These are phyloP conservation scores for Nemophila menziesii DNA, from an alignment of 257 asterid genomes.

Conservation along the genomic window DNA sequence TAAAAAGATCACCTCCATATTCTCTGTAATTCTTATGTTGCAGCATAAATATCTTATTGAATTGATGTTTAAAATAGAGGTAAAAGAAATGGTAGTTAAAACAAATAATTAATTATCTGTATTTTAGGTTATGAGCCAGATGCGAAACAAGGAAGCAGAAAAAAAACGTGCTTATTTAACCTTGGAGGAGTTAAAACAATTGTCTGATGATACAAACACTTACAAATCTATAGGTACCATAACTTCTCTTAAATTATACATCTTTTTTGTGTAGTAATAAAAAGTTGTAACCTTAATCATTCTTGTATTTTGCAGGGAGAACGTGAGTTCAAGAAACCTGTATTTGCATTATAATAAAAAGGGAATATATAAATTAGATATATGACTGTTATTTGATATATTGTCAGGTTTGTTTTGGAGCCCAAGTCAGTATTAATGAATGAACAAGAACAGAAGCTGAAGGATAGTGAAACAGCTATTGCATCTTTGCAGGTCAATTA, in stretches of 20 bases:
- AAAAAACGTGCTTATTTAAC: conserved; percentile 91
- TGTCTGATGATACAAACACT: conserved; percentile 72
- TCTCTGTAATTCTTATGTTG: neutral
- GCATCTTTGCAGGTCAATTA: conserved; percentile 56
- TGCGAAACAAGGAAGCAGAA: conserved; percentile 72
- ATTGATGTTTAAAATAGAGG: neutral
- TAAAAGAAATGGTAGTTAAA: neutral
- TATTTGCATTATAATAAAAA: neutral
- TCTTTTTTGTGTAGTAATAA: neutral
- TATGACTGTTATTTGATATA: neutral
- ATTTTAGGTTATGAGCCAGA: conserved; percentile 58
- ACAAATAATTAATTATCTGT: neutral
- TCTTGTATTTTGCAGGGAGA: conserved; percentile 25
- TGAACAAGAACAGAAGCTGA: conserved; percentile 64
- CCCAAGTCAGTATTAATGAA: conserved; percentile 72
- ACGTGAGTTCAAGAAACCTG: conserved; percentile 23
- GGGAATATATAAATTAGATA: too few relatives aligned
- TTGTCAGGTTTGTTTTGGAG: conserved; percentile 72
- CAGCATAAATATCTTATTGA: neutral
- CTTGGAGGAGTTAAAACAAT: conserved; percentile 70
- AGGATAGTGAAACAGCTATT: conserved; percentile 74
- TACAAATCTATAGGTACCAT: conserved; percentile 64
- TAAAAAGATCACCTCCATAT: neutral
- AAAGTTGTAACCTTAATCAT: neutral
- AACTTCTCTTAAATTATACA: neutral